Evolutionary conservation across 371 early-diverging fungal species (phyloP), one percentile per base, ranked within the genome.

Genomic region (Quaeritorhiza haematococci): DNA sequence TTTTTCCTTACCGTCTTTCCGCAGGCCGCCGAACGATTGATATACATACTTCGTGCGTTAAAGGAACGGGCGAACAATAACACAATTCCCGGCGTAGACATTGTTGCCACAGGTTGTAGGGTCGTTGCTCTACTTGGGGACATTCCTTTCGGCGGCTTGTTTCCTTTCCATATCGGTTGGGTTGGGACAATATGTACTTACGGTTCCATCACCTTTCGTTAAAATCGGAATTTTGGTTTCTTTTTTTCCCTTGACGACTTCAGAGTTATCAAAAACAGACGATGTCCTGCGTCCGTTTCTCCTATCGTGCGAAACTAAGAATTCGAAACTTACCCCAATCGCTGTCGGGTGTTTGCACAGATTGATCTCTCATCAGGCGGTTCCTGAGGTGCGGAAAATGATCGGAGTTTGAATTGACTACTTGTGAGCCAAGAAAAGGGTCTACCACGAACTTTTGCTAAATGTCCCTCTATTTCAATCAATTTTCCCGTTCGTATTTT

Each of bases 271-370:
- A 47, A 87, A 88, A 59, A 84, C 85, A 7, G 87, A 87, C 38
- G 94, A 92, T 58, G 84, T 86, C 0, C 63, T 94, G 26, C 73
- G 85, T n/a, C 96, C 96, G 0, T 93, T 97, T 71, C 71, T 88
- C 5, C 77, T 94, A 2, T 89, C 94, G 1, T 93, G 93, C 73
- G 88, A 91, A 48, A 90, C 92, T 17, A 90, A 88, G 69, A 86
- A 91, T 55, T 76, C 84, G 34, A 91, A 90, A 58, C 80, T 97
- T 21, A 82, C 89, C 0, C 80, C 88, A 0, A 88, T 90, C 27
- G 90, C 98, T 1, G 84, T 94, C 63, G 87, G 89, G 29, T 91
- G 92, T 61, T 68, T 94, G 51, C 93, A 94, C 28, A 86, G 86
- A 56, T 75, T 97, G 17, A 88, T 94, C 30, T 83, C 89, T 0